phyloP scores from a whole-genome alignment of 495 filamentous ascomycete species.

The Aspergillus avenaceus region DNA sequence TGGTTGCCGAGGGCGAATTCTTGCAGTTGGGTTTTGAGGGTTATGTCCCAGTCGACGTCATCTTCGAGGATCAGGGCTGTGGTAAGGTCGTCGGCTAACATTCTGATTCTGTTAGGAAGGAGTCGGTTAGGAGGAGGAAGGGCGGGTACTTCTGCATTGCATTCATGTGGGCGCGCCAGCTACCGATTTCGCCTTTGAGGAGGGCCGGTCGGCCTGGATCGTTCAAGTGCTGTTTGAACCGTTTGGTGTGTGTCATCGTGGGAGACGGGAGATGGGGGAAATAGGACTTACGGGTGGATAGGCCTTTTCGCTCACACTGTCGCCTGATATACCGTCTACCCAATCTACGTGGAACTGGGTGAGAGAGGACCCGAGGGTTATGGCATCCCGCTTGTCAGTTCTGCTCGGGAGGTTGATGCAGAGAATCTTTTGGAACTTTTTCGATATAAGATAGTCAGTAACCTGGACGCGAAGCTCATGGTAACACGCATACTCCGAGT shows the following conservation, averaged over 20 bases:
- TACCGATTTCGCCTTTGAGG: not conserved
- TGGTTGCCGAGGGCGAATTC: constrained; percentile 28
- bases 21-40: constrained; percentile 41
- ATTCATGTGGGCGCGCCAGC: not conserved
- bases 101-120: not conserved
- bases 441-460: not conserved
- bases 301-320: not conserved
- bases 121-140: too few relatives aligned
- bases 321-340: not conserved
- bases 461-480: too few relatives aligned
- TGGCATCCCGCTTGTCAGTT: not conserved
- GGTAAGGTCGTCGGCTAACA: not conserved
- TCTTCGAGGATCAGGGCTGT: constrained; percentile 42
- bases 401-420: not conserved
- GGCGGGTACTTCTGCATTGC: not conserved
- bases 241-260: too few relatives aligned
- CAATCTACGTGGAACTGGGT: not conserved
- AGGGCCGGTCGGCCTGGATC: not conserved
- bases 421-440: not conserved
- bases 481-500: not conserved
- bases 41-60: constrained; percentile 50
- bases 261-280: not conserved
- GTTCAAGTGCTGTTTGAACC: not conserved
- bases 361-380: not conserved
- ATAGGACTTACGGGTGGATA: not conserved